phyloP scores from a whole-genome alignment of 2,329 filamentous ascomycete genomes.

The Sphaerulina musiva region DNA sequence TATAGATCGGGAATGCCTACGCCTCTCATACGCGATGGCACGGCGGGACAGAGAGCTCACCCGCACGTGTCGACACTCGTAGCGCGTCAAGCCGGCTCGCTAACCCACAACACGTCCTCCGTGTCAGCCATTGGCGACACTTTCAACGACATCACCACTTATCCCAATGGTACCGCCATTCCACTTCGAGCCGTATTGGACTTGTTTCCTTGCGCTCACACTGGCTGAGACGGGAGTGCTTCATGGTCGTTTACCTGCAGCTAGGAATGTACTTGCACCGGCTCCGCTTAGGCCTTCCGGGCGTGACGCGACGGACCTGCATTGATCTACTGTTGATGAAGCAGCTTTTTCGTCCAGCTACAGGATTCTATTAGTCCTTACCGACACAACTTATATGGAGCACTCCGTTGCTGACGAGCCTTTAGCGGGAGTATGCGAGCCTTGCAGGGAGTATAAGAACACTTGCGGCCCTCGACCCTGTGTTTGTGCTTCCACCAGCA shows the following conservation, averaged over 20 bases:
- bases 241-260: slow-evolving; percentile 9
- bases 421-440: neutral
- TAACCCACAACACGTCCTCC: slow-evolving; percentile 11
- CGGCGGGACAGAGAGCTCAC: neutral
- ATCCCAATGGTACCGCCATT: slow-evolving; percentile 7
- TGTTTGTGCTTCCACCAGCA: neutral
- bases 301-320: slow-evolving; percentile 12
- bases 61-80: slow-evolving; percentile 5
- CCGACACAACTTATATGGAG: neutral
- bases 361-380: slow-evolving; percentile 6
- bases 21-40: no score
- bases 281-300: slow-evolving; percentile 5
- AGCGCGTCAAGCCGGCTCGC: slow-evolving; percentile 3
- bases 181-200: slow-evolving; percentile 4
- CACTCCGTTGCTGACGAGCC: neutral
- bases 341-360: slow-evolving; percentile 9
- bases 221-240: slow-evolving; percentile 7
- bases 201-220: neutral
- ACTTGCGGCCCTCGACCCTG: neutral
- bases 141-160: slow-evolving; percentile 15
- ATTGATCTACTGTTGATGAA: slow-evolving; percentile 1
- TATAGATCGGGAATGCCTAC: no score
- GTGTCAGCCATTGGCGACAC: slow-evolving; percentile 5
- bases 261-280: slow-evolving; percentile 9
- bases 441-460: slow-evolving; percentile 9